Percentiles rank a stretch among this genome's conserved stretches.
Conservation (phyloP, 1,139 yeast species). For the Lodderomyces margitis region DNA sequence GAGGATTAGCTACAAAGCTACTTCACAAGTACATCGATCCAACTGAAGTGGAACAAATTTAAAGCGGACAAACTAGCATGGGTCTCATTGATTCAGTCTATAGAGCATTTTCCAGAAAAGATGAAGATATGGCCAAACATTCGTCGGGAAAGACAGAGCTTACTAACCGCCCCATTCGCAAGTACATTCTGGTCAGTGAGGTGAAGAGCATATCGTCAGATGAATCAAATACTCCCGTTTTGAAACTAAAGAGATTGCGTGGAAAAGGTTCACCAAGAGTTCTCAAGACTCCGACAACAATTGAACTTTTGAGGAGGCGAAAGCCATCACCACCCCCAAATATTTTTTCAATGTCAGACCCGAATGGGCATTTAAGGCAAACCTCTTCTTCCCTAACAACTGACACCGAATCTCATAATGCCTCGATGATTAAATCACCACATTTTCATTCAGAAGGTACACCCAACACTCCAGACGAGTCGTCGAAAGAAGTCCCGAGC, state of each 20-base stretch:
- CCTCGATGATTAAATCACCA: background rate
- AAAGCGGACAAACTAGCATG: background rate
- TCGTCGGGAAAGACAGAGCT: background rate
- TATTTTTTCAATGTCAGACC: background rate
- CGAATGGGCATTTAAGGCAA: background rate
- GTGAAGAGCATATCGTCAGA: background rate
- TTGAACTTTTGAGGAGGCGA: background rate
- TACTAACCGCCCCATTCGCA: background rate
- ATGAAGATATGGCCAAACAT: background rate
- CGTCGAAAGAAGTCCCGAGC: background rate
- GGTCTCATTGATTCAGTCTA: background rate
- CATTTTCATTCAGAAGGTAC: background rate
- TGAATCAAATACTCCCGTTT: background rate
- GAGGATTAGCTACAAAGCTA: no score
- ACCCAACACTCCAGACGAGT: background rate
- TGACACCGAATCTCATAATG: background rate
- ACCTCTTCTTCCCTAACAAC: background rate
- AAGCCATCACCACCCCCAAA: background rate
- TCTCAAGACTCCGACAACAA: background rate
- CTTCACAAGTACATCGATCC: no score
- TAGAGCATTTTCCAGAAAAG: background rate
- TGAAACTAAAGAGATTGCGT: background rate
- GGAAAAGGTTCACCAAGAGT: background rate
- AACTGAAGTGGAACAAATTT: no score
- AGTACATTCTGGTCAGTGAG: background rate